A percentile compares a stretch with the other conserved stretches of the same genome.
Conservation (phyloP, 1,139 yeast genomes). For the Suhomyces choctaworum region DNA sequence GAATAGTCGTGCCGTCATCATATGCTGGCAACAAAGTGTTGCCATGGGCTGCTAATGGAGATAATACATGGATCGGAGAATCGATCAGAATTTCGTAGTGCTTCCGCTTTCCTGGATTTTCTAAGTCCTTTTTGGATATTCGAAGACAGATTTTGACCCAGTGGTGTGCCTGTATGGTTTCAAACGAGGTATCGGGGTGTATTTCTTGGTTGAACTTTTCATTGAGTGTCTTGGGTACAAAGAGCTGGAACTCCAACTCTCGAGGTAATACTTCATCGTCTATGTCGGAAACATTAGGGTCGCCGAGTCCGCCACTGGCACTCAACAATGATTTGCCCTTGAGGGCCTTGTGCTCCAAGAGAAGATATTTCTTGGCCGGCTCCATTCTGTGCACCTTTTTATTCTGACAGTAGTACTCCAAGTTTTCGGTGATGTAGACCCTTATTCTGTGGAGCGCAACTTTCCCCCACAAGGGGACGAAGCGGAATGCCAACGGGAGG, state of each 20-base stretch:
- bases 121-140: slow-evolving; percentile 63
- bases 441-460: slow-evolving; percentile 84
- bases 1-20: slow-evolving; percentile 28
- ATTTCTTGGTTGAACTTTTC: slow-evolving; percentile 45
- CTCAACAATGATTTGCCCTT: slow-evolving; percentile 46
- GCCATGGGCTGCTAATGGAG: slow-evolving; percentile 67
- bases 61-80: slow-evolving; percentile 79
- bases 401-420: slow-evolving; percentile 84
- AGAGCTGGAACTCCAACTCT: slow-evolving; percentile 82
- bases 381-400: slow-evolving; percentile 90
- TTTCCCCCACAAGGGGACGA: slow-evolving; percentile 80
- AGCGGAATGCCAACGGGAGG: slow-evolving; percentile 78
- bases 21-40: slow-evolving; percentile 67
- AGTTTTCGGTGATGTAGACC: slow-evolving; percentile 80
- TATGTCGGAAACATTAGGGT: slow-evolving; percentile 28
- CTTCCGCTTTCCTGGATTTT: slow-evolving; percentile 61
- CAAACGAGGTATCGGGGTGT: slow-evolving; percentile 82
- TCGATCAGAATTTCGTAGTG: slow-evolving; percentile 92
- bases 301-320: slow-evolving; percentile 23
- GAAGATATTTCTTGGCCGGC: slow-evolving; percentile 75
- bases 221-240: slow-evolving; percentile 65
- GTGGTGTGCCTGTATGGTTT: slow-evolving; percentile 81
- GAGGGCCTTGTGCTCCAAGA: slow-evolving; percentile 76
- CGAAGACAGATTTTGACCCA: slow-evolving; percentile 90
- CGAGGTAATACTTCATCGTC: slow-evolving; percentile 48